Percentiles rank a stretch among this genome's conserved stretches.
phyloP scores from a whole-genome alignment of 1,284 basidiomycete species.

The Chalciporus sp. region DNA sequence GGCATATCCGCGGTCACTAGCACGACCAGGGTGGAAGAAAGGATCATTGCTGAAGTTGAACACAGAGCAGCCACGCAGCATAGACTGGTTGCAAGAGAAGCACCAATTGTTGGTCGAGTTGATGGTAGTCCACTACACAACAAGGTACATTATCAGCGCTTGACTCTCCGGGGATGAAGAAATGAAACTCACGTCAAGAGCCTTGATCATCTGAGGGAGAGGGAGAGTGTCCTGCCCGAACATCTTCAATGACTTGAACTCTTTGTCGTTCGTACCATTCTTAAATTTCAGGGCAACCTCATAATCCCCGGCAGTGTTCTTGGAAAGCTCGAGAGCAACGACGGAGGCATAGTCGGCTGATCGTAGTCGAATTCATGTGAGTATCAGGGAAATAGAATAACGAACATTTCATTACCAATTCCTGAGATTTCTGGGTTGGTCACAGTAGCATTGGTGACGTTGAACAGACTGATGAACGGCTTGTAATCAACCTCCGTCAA shows the following conservation, averaged over 20 bases:
- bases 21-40: constrained; percentile 18
- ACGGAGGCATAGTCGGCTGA: constrained; percentile 52
- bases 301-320: constrained; percentile 22
- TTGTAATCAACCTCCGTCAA: constrained; percentile 51
- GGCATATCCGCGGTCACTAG: no score
- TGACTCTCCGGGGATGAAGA: not conserved
- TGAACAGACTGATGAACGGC: constrained; percentile 55
- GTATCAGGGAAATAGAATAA: not conserved
- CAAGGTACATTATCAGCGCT: constrained; percentile 7
- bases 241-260: constrained; percentile 29
- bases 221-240: constrained; percentile 34
- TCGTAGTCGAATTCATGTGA: constrained; percentile 6
- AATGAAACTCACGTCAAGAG: constrained; percentile 34
- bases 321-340: constrained; percentile 46
- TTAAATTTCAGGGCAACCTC: constrained; percentile 47
- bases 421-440: constrained; percentile 37
- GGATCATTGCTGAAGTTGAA: constrained; percentile 35
- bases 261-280: constrained; percentile 45
- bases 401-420: constrained; percentile 30
- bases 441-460: constrained; percentile 43
- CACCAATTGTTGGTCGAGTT: constrained; percentile 35
- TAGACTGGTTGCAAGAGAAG: constrained; percentile 38
- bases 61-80: constrained; percentile 35
- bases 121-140: constrained; percentile 26
- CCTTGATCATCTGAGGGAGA: constrained; percentile 36